These are phyloP conservation scores for Pulicaria dysenterica DNA, from an alignment of 129 eudicot genomes.

Conservation along the genomic window DNA sequence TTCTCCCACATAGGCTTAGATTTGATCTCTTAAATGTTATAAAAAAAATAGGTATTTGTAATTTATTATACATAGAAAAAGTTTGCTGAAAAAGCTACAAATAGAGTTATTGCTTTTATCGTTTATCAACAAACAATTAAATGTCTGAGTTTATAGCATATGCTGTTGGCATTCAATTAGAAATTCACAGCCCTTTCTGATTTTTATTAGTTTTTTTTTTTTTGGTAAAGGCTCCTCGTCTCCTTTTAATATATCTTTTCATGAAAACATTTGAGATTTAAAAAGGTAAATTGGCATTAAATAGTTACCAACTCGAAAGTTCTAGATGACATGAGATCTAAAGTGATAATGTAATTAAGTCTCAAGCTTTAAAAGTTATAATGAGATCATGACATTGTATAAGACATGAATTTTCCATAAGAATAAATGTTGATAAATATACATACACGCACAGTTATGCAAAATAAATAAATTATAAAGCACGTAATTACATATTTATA, in stretches of 20 bases:
- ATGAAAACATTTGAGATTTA: background rate
- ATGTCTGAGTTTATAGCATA: constrained; percentile 37
- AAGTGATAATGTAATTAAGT: too few relatives aligned
- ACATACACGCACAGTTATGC: too few relatives aligned
- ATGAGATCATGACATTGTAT: too few relatives aligned
- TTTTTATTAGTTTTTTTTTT: background rate
- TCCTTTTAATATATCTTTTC: constrained; percentile 11
- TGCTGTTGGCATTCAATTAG: constrained; percentile 43
- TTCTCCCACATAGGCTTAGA: too few relatives aligned
- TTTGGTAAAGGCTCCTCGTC: constrained; percentile 45
- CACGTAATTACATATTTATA: too few relatives aligned
- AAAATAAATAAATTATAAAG: too few relatives aligned
- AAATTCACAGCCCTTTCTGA: constrained; percentile 25
- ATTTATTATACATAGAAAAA: background rate
- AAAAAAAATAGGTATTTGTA: background rate
- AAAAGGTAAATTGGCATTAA: too few relatives aligned
- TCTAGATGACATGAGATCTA: too few relatives aligned
- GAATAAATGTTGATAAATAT: too few relatives aligned
- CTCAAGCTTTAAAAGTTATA: too few relatives aligned
- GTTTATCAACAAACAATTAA: constrained; percentile 31
- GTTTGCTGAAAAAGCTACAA: constrained; percentile 27
- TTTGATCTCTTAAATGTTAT: background rate
- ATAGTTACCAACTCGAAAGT: too few relatives aligned
- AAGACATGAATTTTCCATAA: too few relatives aligned
- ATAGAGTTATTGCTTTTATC: constrained; percentile 33